Evolutionary conservation across 2,329 filamentous ascomycete genomes (phyloP).

Genomic region (Helminthosporium solani): DNA sequence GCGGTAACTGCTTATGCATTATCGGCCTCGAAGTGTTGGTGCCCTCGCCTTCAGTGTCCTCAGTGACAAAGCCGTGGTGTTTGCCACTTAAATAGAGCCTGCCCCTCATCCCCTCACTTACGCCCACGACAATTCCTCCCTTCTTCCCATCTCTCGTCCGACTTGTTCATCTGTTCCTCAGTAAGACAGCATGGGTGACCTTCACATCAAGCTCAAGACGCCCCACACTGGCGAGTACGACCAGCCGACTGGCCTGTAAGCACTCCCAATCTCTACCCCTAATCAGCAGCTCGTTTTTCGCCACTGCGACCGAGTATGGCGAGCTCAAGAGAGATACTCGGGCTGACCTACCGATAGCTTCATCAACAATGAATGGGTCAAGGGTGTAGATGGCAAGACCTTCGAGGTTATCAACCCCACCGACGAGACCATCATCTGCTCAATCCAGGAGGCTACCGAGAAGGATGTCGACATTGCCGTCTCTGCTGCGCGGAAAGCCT

Average conservation of each 20-base stretch:
- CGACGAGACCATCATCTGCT: conserved; percentile 80
- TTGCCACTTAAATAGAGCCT: conserved; percentile 34
- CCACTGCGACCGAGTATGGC: no score
- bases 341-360: conserved; percentile 55
- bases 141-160: conserved; percentile 11
- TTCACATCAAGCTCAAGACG: conserved; percentile 64
- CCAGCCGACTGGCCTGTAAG: conserved; percentile 57
- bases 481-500: conserved; percentile 79
- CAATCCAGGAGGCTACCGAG: conserved; percentile 81
- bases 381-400: conserved; percentile 79
- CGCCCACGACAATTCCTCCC: conserved; percentile 8
- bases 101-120: conserved; percentile 20
- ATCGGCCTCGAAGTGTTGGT: conserved; percentile 11
- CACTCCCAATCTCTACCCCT: conserved; percentile 13
- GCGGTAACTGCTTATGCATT: not conserved
- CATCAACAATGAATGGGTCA: conserved; percentile 92
- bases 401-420: conserved; percentile 91
- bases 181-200: conserved; percentile 46
- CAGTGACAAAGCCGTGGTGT: no score
- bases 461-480: conserved; percentile 83
- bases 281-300: not conserved
- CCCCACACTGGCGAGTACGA: conserved; percentile 62
- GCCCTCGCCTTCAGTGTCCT: conserved; percentile 14
- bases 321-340: no score
- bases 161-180: not conserved